A percentile compares a stretch with the other conserved stretches of the same genome.
Conservation (phyloP, 805 yeast genomes). For the Starmerella bombicola region DNA sequence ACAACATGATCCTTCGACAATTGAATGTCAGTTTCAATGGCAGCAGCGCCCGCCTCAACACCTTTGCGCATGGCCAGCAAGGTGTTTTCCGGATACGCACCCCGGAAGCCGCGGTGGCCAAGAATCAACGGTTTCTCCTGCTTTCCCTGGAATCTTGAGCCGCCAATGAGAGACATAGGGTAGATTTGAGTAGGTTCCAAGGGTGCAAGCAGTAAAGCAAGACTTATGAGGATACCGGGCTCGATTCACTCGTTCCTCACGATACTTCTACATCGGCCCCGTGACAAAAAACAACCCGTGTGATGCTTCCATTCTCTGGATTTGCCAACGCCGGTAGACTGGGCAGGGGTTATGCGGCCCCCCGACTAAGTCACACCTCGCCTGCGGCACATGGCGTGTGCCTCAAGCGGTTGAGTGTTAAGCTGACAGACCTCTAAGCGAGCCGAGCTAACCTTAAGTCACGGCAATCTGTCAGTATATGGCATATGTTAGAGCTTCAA, state of each 20-base stretch:
- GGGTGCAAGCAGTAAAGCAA: no score
- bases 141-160: slow-evolving; percentile 17
- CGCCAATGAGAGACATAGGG: slow-evolving; percentile 17
- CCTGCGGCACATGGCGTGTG: no score
- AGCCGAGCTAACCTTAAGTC: no score
- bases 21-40: slow-evolving; percentile 47
- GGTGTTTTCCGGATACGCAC: slow-evolving; percentile 37
- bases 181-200: neutral
- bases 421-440: no score
- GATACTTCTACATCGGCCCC: no score
- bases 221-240: no score
- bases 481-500: no score
- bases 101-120: slow-evolving; percentile 30
- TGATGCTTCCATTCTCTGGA: no score
- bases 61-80: slow-evolving; percentile 37
- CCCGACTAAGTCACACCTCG: no score
- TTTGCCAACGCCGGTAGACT: neutral
- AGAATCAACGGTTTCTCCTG: slow-evolving; percentile 24
- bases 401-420: no score
- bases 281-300: neutral
- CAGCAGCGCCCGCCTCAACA: slow-evolving; percentile 35
- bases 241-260: no score
- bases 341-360: neutral
- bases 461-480: no score
- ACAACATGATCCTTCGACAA: slow-evolving; percentile 41